phyloP scores from a whole-genome alignment of 1,139 yeast genomes.

The Blastobotrys serpentis region DNA sequence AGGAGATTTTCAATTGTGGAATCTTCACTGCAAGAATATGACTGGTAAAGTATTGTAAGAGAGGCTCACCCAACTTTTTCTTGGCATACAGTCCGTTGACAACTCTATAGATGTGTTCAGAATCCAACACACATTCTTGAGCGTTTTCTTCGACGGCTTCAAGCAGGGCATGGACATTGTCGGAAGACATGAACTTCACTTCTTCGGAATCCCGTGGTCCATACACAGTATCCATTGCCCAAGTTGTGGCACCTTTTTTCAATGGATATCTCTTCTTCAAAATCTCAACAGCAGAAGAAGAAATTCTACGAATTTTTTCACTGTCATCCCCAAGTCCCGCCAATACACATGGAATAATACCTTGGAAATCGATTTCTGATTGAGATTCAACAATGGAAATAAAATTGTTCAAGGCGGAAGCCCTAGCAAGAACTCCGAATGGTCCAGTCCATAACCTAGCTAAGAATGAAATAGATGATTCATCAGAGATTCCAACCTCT shows the following conservation, averaged over 20 bases:
- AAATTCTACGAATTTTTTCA: slow-evolving; percentile 42
- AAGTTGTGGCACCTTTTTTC: slow-evolving; percentile 42
- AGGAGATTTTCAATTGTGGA: slow-evolving; percentile 47
- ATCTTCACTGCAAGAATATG: slow-evolving; percentile 48
- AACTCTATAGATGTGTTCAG: slow-evolving; percentile 42
- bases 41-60: slow-evolving; percentile 50
- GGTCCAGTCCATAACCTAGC: slow-evolving; percentile 36
- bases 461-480: slow-evolving; percentile 32
- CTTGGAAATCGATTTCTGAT: slow-evolving; percentile 36
- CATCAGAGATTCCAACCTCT: slow-evolving; percentile 19
- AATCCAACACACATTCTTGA: slow-evolving; percentile 49
- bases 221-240: slow-evolving; percentile 44
- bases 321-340: slow-evolving; percentile 34
- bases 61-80: slow-evolving; percentile 25
- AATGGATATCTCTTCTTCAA: slow-evolving; percentile 40
- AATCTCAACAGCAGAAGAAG: slow-evolving; percentile 42
- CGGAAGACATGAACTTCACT: slow-evolving; percentile 55
- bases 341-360: slow-evolving; percentile 35
- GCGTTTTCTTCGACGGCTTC: slow-evolving; percentile 41
- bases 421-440: slow-evolving; percentile 34
- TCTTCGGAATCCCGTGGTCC: slow-evolving; percentile 50
- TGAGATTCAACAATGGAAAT: slow-evolving; percentile 21
- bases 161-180: slow-evolving; percentile 56
- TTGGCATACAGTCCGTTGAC: slow-evolving; percentile 33
- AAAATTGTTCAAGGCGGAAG: slow-evolving; percentile 31